These are phyloP conservation scores for Pinus taeda DNA, from an alignment of 75 land plant species.

Conservation along the genomic window DNA sequence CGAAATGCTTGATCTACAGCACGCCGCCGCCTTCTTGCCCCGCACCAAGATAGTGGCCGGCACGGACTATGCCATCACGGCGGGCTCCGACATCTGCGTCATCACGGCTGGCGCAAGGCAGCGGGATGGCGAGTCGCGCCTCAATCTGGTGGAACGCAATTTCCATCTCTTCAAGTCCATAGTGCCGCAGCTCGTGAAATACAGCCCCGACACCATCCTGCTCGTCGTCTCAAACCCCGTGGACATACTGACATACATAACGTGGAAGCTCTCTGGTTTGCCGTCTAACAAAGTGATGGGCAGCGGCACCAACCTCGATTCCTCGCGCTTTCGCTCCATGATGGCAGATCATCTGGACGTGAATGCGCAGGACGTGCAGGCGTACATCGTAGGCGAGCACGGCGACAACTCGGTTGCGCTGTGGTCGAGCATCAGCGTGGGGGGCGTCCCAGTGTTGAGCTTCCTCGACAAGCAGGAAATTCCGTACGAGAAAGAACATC, in stretches of 20 bases:
- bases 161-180: constrained; percentile 40
- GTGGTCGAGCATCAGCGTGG: constrained; percentile 87
- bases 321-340: constrained; percentile 75
- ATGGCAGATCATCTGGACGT: constrained; percentile 74
- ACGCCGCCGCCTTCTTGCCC: constrained; percentile 83
- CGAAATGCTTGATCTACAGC: constrained; percentile 93
- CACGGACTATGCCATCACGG: constrained; percentile 66
- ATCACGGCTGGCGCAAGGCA: constrained; percentile 90
- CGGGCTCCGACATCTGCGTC: constrained; percentile 72
- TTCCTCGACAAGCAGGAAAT: constrained; percentile 35
- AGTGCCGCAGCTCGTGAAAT: constrained; percentile 51
- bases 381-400: constrained; percentile 83
- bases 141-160: constrained; percentile 63
- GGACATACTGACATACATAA: constrained; percentile 66
- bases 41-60: constrained; percentile 53
- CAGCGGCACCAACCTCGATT: constrained; percentile 85
- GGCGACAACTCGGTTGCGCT: constrained; percentile 92
- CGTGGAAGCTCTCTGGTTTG: constrained; percentile 80
- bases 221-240: constrained; percentile 87
- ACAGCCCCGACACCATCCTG: constrained; percentile 63
- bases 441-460: constrained; percentile 62
- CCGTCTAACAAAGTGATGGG: constrained; percentile 83
- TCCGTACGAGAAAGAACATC: constrained; percentile 15
- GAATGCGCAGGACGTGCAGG: constrained; percentile 82
- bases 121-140: constrained; percentile 71